Evolutionary conservation across 192 early-diverging fungal species (phyloP).

Genomic region (Pilobolus umbonatus): DNA sequence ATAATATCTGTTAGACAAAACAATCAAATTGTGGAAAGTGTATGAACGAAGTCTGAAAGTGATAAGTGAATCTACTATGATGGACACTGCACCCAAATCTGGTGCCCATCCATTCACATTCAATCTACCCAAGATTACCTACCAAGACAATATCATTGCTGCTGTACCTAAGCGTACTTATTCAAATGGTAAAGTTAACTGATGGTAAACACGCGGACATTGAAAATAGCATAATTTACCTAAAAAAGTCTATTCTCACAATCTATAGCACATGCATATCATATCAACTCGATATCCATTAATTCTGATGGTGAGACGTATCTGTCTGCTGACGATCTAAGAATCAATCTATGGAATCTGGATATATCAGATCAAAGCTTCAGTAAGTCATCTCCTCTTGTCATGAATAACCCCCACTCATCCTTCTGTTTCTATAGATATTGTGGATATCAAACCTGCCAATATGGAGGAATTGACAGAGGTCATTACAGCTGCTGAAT

Average conservation of each 20-base stretch:
- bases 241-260: too few species aligned
- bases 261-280: conserved; percentile 88
- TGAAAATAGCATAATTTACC: not conserved
- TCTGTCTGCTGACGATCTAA: conserved; percentile 93
- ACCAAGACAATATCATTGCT: conserved; percentile 95
- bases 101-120: conserved; percentile 42
- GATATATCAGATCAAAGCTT: conserved; percentile 97
- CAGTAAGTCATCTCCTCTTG: conserved; percentile 47
- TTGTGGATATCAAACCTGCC: conserved; percentile 99
- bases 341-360: conserved; percentile 99
- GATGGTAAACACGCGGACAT: not conserved
- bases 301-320: conserved; percentile 99
- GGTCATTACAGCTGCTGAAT: conserved; percentile 98
- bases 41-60: conserved; percentile 97
- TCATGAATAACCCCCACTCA: not conserved
- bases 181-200: conserved; percentile 54
- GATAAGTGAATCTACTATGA: conserved; percentile 86
- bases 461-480: conserved; percentile 99
- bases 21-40: conserved; percentile 99
- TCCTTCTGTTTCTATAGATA: conserved; percentile 53
- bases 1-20: too few species aligned
- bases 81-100: not conserved
- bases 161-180: conserved; percentile 94
- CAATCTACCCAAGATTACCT: conserved; percentile 79
- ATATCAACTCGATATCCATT: conserved; percentile 99